phyloP scores from a whole-genome alignment of 1,139 yeast species.

The Cylindricascospora bacillispora region DNA sequence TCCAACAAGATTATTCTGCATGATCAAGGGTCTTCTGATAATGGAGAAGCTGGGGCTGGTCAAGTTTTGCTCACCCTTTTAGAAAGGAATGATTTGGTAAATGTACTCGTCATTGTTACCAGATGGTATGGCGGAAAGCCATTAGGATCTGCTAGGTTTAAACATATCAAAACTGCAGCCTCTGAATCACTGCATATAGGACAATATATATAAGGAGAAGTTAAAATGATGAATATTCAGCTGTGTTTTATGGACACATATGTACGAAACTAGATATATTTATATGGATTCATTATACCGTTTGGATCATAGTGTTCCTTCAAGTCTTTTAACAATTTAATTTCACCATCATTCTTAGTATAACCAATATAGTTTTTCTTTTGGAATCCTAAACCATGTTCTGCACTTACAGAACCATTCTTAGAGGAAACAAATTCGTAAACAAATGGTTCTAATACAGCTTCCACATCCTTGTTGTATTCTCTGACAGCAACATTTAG shows the following conservation, averaged over 20 bases:
- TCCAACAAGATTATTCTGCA: not conserved
- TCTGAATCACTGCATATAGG: conserved; percentile 29
- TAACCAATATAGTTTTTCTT: conserved; percentile 73
- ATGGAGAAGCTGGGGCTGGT: conserved; percentile 62
- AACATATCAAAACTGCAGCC: conserved; percentile 46
- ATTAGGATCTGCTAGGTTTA: conserved; percentile 50
- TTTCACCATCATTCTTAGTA: conserved; percentile 60
- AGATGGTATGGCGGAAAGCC: conserved; percentile 68
- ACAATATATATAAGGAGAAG: conserved; percentile 1
- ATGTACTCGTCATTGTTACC: conserved; percentile 48
- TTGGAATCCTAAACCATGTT: conserved; percentile 94
- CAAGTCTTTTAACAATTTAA: conserved; percentile 59
- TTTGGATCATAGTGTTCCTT: conserved; percentile 82
- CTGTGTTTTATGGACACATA: not conserved
- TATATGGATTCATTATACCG: conserved; percentile 84
- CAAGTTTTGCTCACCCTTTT: conserved; percentile 38
- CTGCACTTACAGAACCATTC: conserved; percentile 87
- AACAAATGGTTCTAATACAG: conserved; percentile 77
- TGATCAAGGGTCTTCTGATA: conserved; percentile 43
- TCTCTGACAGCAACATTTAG: conserved; percentile 82
- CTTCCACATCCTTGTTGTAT: conserved; percentile 65
- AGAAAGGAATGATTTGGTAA: conserved; percentile 34
- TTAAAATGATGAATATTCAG: not conserved
- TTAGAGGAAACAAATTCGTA: conserved; percentile 76
- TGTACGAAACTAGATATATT: conserved; percentile 36